These are phyloP conservation scores for Nakazawaea pomicola DNA, from an alignment of 805 yeast genomes.

Conservation along the genomic window DNA sequence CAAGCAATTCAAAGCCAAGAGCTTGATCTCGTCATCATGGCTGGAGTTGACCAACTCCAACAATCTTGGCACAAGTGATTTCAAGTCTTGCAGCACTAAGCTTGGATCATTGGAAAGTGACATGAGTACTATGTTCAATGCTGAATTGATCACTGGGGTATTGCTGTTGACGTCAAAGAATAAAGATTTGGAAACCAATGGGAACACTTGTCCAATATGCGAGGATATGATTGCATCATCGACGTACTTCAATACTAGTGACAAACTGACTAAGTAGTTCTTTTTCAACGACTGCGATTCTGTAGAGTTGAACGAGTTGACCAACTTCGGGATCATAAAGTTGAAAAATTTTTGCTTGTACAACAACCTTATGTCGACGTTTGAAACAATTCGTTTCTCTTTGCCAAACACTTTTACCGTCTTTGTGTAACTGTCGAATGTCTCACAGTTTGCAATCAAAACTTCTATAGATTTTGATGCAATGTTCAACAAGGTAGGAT, in stretches of 20 bases:
- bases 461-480: conserved; percentile 58
- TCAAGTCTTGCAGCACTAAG: conserved; percentile 47
- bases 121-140: conserved; percentile 21
- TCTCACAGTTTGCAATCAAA: conserved; percentile 59
- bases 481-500: conserved; percentile 26
- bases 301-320: conserved; percentile 35
- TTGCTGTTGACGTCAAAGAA: conserved; percentile 26
- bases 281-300: conserved; percentile 29
- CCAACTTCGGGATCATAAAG: conserved; percentile 49
- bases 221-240: conserved; percentile 59
- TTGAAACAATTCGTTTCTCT: conserved; percentile 29
- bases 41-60: conserved; percentile 28
- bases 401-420: conserved; percentile 14
- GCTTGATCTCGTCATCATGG: conserved; percentile 41
- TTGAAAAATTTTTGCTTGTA: conserved; percentile 81
- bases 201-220: conserved; percentile 59
- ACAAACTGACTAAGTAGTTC: conserved; percentile 58
- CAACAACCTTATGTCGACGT: conserved; percentile 57
- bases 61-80: conserved; percentile 52
- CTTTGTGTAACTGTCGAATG: conserved; percentile 43
- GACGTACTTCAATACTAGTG: conserved; percentile 61
- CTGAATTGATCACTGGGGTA: conserved; percentile 16
- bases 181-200: conserved; percentile 66
- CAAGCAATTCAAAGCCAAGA: conserved; percentile 54
- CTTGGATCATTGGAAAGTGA: conserved; percentile 26